These are phyloP conservation scores for Aegle marmelos DNA, from an alignment of 345 rosid genomes.

Conservation along the genomic window DNA sequence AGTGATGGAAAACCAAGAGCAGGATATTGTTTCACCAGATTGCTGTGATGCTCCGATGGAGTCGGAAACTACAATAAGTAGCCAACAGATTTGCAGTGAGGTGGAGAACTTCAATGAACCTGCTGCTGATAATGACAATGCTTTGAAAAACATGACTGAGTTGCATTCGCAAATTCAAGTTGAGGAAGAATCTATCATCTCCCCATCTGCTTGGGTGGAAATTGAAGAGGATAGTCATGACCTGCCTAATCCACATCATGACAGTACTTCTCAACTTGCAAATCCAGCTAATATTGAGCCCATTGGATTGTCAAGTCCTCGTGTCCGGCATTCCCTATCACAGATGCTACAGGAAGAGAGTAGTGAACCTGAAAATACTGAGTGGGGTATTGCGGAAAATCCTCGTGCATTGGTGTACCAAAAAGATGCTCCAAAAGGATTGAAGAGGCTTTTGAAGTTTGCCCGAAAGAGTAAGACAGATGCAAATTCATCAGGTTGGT, in stretches of 20 bases:
- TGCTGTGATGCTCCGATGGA: slow-evolving; percentile 20
- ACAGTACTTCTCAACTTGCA: slow-evolving; percentile 26
- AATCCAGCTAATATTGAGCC: slow-evolving; percentile 31
- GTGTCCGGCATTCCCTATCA: slow-evolving; percentile 62
- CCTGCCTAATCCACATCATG: slow-evolving; percentile 22
- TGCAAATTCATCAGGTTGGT: slow-evolving; percentile 51
- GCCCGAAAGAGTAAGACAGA: slow-evolving; percentile 69
- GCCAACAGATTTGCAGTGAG: slow-evolving; percentile 23
- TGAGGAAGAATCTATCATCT: slow-evolving; percentile 48
- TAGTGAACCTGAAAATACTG: slow-evolving; percentile 51
- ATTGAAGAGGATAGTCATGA: slow-evolving; percentile 51
- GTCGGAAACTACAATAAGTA: slow-evolving; percentile 25
- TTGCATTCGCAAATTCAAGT: slow-evolving; percentile 13
- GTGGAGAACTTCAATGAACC: slow-evolving; percentile 25
- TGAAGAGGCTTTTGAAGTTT: slow-evolving; percentile 67
- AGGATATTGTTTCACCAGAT: slow-evolving; percentile 21
- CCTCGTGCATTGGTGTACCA: slow-evolving; percentile 52
- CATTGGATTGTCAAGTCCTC: slow-evolving; percentile 42
- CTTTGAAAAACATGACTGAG: slow-evolving; percentile 20
- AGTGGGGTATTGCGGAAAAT: slow-evolving; percentile 73
- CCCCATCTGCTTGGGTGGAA: slow-evolving; percentile 66
- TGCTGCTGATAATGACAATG: slow-evolving; percentile 20
- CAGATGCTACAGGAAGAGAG: slow-evolving; percentile 77
- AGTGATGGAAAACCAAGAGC: slow-evolving; percentile 27
- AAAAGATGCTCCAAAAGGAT: slow-evolving; percentile 65